A percentile compares a stretch with the other conserved stretches of the same genome.
Evolutionary conservation across 2,329 filamentous ascomycete species (phyloP).

Genomic region (Ophiocordyceps camponoti-leonardi): DNA sequence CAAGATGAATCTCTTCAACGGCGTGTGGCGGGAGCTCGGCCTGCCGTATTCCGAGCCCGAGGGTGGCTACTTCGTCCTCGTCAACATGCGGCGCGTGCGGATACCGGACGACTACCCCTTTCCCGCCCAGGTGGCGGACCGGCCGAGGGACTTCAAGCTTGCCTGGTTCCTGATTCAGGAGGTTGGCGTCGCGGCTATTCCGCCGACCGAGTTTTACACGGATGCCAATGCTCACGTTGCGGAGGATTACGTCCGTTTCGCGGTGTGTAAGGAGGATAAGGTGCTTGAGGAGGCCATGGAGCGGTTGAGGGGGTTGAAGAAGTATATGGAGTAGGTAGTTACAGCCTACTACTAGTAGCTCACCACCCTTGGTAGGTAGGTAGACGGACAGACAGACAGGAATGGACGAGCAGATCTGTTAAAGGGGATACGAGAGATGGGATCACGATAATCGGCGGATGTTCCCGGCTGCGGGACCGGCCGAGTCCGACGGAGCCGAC

Average conservation of each 20-base stretch:
- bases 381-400: too few species aligned
- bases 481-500: too few species aligned
- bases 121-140: conserved; percentile 68
- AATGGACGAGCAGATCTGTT: too few species aligned
- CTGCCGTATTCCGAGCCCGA: conserved; percentile 82
- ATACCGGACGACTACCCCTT: conserved; percentile 75
- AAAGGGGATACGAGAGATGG: too few species aligned
- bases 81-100: conserved; percentile 78
- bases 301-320: conserved; percentile 53
- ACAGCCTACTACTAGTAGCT: background rate
- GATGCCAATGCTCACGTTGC: conserved; percentile 67
- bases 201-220: conserved; percentile 94
- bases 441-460: too few species aligned
- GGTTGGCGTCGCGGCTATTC: conserved; percentile 86
- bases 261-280: conserved; percentile 87
- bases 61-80: conserved; percentile 93
- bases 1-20: conserved; percentile 78
- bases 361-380: too few species aligned
- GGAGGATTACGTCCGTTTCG: conserved; percentile 87
- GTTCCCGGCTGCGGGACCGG: too few species aligned
- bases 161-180: conserved; percentile 96
- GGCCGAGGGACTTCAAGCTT: conserved; percentile 86
- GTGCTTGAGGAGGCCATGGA: conserved; percentile 68
- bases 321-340: conserved; percentile 35
- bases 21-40: conserved; percentile 57